Conservation (phyloP, 345 rosid genomes). For the Noccaea bulbosa region DNA sequence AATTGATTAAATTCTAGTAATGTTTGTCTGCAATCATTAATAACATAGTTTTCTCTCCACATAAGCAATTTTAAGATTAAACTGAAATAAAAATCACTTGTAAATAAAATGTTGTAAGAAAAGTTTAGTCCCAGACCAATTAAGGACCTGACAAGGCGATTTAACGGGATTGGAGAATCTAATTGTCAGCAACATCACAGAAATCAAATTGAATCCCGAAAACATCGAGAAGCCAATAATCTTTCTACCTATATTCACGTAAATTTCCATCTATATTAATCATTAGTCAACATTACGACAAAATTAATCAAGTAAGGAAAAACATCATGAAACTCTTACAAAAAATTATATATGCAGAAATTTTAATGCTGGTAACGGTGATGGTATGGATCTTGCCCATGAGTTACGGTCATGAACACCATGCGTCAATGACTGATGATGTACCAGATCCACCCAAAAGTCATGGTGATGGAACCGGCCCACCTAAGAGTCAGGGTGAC, state of each 20-base stretch:
- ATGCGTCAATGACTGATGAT: background rate
- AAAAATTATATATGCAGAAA: background rate
- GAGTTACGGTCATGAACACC: constrained; percentile 1
- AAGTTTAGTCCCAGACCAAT: no score
- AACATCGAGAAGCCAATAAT: constrained; percentile 54
- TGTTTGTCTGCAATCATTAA: no score
- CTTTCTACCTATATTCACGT: background rate
- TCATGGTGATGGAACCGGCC: background rate
- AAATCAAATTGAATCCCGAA: constrained; percentile 85
- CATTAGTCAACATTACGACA: background rate
- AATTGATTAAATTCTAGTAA: no score
- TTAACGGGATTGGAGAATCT: background rate
- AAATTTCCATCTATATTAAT: background rate
- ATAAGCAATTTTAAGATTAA: no score
- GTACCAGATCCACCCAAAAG: background rate
- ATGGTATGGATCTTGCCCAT: constrained; percentile 23
- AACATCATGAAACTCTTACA: constrained; percentile 9
- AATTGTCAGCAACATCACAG: constrained; percentile 72
- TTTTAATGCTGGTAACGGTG: constrained; percentile 14
- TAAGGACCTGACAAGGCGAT: background rate
- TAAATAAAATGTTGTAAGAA: no score
- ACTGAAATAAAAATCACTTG: no score
- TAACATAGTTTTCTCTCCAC: no score
- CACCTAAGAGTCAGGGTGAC: background rate
- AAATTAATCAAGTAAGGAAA: background rate